Conservation (phyloP, 805 yeast genomes). For the Candida stauntonica region DNA sequence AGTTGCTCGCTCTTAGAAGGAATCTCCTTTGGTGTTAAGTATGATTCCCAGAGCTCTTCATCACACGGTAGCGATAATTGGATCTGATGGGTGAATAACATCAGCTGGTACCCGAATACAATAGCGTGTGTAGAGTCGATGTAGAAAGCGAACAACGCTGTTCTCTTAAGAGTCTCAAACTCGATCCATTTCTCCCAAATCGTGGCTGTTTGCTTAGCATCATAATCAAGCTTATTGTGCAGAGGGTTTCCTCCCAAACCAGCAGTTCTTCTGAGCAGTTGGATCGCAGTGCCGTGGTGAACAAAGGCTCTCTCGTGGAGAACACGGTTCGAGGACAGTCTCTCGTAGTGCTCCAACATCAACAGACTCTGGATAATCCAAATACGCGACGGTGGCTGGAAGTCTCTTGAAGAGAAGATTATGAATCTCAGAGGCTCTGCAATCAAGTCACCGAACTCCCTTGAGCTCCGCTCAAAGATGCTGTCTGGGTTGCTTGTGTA, state of each 20-base stretch:
- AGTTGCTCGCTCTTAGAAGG: conserved; percentile 26
- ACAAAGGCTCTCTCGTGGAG: conserved; percentile 80
- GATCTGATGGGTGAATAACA: conserved; percentile 55
- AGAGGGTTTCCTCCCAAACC: conserved; percentile 68
- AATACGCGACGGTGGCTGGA: conserved; percentile 69
- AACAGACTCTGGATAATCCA: conserved; percentile 76
- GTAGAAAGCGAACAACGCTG: conserved; percentile 78
- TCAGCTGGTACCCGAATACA: conserved; percentile 67
- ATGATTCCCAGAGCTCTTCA: conserved; percentile 53
- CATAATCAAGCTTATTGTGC: conserved; percentile 28
- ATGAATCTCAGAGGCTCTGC: conserved; percentile 57
- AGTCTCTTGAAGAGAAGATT: conserved; percentile 65
- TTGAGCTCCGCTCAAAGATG: conserved; percentile 16
- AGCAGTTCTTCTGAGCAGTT: conserved; percentile 70
- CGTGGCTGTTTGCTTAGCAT: conserved; percentile 27
- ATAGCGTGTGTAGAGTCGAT: conserved; percentile 76
- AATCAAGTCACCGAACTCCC: conserved; percentile 32
- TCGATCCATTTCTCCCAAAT: conserved; percentile 72
- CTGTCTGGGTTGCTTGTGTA: conserved; percentile 19
- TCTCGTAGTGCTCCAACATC: conserved; percentile 75
- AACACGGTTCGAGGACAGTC: conserved; percentile 60
- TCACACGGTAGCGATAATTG: conserved; percentile 60
- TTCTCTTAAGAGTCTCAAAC: conserved; percentile 70
- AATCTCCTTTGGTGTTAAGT: conserved; percentile 27
- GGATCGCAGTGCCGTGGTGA: conserved; percentile 85